Base-by-base conservation (phyloP, 352 stramenopile genomes). In the Thalassiosira hispida region DNA sequence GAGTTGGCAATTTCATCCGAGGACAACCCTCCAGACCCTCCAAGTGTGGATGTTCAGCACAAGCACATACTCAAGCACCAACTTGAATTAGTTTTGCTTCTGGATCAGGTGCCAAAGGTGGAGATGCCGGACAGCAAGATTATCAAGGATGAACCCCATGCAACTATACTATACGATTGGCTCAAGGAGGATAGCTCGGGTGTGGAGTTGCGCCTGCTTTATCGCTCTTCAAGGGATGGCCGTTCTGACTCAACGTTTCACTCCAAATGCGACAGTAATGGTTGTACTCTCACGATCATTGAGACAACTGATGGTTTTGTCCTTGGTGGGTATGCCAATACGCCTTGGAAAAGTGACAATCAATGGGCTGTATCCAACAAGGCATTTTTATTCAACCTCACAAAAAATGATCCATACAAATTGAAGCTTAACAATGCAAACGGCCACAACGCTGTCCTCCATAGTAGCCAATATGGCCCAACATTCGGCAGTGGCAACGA, bases 321-420 rank as follows among this genome's bases (percentile, higher is more conserved):
- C 23, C 5, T 68, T 62, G 67, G 69, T 46, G 69, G 69, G n/a
- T 70, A 56, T 55, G 25, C 35, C 8, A 51, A 59, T 20, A 46
- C n/a, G 0, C 53, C 31, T 49, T 76, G 67, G 67, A 35, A 46
- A 20, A 35, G 14, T 40, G 3, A 44, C 11, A 29, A 11, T 31
- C 5, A 16, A 22, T 27, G 1, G 31, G 20, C 9, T 27, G 22
- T 9, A 16, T 27, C 49, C 11, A 23, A 65, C 20, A 64, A 69
- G 23, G 47, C 57, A 44, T 66, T 71, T 47, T 60, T 77, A 31
- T 77, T 62, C 20, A 27, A 12, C 1, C 20, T 77, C 9, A 20
- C 56, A 0, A 14, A n/a, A 25, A 46, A 4, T 16, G 25, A 14
- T 33, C 49, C 46, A 29, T 59, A 8, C 33, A 77, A 77, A 60